Conservation (phyloP, 495 filamentous ascomycete genomes). For the Aspergillus heteromorphus region DNA sequence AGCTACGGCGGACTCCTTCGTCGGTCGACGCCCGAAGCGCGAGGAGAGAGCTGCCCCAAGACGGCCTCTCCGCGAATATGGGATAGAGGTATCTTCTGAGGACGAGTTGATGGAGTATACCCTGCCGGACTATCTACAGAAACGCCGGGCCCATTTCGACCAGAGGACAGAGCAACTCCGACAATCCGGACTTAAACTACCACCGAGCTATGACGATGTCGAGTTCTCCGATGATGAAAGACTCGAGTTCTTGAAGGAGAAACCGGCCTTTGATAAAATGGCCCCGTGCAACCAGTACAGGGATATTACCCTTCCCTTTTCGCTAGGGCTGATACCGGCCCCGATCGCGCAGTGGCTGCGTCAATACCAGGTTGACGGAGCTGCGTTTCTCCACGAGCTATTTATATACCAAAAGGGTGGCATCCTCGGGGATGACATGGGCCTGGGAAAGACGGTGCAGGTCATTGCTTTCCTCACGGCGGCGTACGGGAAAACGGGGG, state of each 20-base stretch:
- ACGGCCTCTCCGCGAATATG: conserved; percentile 29
- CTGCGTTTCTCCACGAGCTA: conserved; percentile 76
- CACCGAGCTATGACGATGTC: conserved; percentile 74
- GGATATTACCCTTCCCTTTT: conserved; percentile 68
- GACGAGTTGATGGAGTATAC: conserved; percentile 55
- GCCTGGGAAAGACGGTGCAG: conserved; percentile 93
- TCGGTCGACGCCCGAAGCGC: conserved; percentile 25
- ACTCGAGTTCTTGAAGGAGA: conserved; percentile 56
- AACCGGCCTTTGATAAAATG: conserved; percentile 59
- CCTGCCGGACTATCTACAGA: conserved; percentile 53
- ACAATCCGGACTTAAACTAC: conserved; percentile 66
- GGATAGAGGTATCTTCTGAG: conserved; percentile 41
- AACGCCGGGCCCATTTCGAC: conserved; percentile 48
- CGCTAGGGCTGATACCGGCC: conserved; percentile 81
- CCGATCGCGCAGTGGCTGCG: conserved; percentile 89
- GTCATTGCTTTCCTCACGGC: conserved; percentile 91
- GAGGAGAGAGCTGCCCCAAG: conserved; percentile 13
- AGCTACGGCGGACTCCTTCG: conserved; percentile 20
- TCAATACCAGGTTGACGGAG: conserved; percentile 85
- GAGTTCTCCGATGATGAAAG: conserved; percentile 84
- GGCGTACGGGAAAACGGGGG: conserved; percentile 91
- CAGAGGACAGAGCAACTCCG: conserved; percentile 50
- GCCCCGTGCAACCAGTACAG: conserved; percentile 62
- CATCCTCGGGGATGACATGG: conserved; percentile 95
- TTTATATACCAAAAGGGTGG: conserved; percentile 93